Evolutionary conservation across 2,329 filamentous ascomycete genomes (phyloP).

Genomic region (Arthrinium puccinioides): DNA sequence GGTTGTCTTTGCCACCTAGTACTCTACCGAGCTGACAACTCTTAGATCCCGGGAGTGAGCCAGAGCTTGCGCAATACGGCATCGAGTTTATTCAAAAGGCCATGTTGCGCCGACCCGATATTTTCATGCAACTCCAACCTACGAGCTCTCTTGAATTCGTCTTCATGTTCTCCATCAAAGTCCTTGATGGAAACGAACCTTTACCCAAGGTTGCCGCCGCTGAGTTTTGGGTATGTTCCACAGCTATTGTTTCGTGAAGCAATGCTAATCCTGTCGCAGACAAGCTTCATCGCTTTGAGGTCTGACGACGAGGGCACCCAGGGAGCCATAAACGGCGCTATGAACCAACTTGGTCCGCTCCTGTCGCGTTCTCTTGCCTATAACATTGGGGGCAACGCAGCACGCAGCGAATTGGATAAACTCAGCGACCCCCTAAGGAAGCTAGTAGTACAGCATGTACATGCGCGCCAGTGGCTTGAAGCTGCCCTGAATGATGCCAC

Average conservation of each 20-base stretch:
- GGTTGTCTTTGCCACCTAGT: too few relatives aligned
- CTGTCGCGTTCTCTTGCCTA: conserved; percentile 53
- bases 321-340: conserved; percentile 37
- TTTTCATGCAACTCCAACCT: conserved; percentile 52
- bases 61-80: conserved; percentile 64
- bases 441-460: conserved; percentile 48
- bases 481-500: conserved; percentile 45
- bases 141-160: conserved; percentile 54
- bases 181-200: conserved; percentile 64
- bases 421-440: conserved; percentile 66
- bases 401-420: conserved; percentile 65
- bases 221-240: conserved; percentile 61
- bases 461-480: conserved; percentile 56
- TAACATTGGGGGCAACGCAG: conserved; percentile 62
- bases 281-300: conserved; percentile 43
- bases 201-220: conserved; percentile 68
- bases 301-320: conserved; percentile 34
- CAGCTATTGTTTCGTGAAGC: conserved; percentile 1
- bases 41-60: conserved; percentile 53
- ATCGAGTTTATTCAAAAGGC: conserved; percentile 66
- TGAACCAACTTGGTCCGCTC: conserved; percentile 53
- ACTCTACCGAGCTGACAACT: conserved; percentile 6
- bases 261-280: conserved; percentile 27
- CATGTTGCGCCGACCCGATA: conserved; percentile 50
- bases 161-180: conserved; percentile 64